These are phyloP conservation scores for Saturnispora zaruensis DNA, from an alignment of 805 yeast genomes.

Conservation along the genomic window DNA sequence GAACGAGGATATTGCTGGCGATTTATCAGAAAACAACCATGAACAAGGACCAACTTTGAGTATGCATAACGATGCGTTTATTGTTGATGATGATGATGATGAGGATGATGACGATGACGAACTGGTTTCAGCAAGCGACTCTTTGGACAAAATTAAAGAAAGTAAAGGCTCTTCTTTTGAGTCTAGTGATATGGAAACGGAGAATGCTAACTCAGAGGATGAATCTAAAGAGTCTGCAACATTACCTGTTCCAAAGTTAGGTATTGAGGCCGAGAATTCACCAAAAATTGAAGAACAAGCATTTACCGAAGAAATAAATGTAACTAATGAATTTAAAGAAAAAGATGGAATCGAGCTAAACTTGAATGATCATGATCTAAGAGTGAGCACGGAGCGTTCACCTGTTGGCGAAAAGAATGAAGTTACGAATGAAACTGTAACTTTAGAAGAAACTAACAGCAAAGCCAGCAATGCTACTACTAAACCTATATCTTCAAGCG, in stretches of 20 bases:
- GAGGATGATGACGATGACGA: background rate
- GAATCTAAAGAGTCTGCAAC: background rate
- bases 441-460: too few relatives aligned
- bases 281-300: background rate
- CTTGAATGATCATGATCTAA: background rate
- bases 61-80: background rate
- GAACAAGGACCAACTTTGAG: background rate
- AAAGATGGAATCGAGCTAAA: background rate
- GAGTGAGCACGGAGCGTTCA: background rate
- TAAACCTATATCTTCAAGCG: too few relatives aligned
- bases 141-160: background rate
- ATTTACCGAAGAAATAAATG: background rate
- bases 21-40: background rate
- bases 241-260: background rate
- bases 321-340: background rate
- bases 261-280: background rate
- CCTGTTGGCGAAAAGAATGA: background rate
- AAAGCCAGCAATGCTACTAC: too few relatives aligned
- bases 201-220: background rate
- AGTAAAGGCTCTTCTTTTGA: background rate
- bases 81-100: conserved; percentile 4
- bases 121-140: background rate
- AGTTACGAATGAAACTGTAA: too few relatives aligned
- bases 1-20: background rate
- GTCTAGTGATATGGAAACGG: background rate